Evolutionary conservation across 2,329 filamentous ascomycete genomes (phyloP), one percentile per base, ranked within the genome.

Genomic region (Arthroderma sp.): DNA sequence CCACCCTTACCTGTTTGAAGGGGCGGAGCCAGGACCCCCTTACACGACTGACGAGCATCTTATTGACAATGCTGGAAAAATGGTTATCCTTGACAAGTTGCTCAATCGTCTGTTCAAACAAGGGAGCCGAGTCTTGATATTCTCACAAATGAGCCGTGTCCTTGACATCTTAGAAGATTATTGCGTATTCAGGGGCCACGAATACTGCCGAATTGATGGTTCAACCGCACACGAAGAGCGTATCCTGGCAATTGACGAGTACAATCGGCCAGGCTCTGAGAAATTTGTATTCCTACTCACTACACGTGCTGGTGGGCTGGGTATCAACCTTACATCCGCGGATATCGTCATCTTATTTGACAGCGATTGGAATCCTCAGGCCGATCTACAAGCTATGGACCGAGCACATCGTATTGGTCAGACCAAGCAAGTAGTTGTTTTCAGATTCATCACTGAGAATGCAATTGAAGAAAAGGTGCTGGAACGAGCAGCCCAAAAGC

Each of bases 41-140:
- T 98, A 97, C 70, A 98, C 94, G 0, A 98, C 91, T 0, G 93
- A 98, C 67, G 91, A 97, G 73, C 94, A 98, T 74, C 78, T 98
- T 55, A 77, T 98, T 43, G 87, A 83, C 74, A 98, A 97, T 65
- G 84, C 93, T 1, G 93, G 91, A 21, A 98, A 98, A 76, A 98
- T 98, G 93, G 82, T 90, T 33, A 90, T 98, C 68, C 80, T 98
- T 17, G 93, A 98, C 76, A 95, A 89, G 74, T 81, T 98, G 9
- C 78, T 98, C 53, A 84, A 81, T 66, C 83, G 91, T 51, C 82
- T 98, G 76, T 80, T 91, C 71, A 82, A 81, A 51, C 86, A 95
- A 68, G 93, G 90, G 43, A 97, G 91, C 68, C 83, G 93, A 63
- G 90, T 98, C n/a, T 81, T 98, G 57, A 97, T 98, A 65, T 98